Evolutionary conservation across 1,284 basidiomycete species (phyloP).

Genomic region (Papiliotrema laurentii): DNA sequence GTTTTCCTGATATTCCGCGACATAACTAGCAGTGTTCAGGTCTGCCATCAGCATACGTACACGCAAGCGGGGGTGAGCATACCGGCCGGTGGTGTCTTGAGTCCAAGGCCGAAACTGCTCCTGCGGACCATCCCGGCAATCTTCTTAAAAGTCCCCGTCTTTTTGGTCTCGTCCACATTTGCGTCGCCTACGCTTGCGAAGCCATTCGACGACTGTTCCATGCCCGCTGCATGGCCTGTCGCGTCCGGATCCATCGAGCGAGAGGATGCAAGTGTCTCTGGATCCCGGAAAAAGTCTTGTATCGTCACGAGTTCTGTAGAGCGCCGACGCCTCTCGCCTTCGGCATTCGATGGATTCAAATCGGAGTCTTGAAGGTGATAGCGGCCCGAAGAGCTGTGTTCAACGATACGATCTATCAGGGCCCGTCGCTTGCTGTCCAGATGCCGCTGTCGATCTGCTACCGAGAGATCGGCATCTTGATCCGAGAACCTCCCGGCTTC

Average conservation of each 20-base stretch:
- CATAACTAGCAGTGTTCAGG: slow-evolving; percentile 49
- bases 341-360: slow-evolving; percentile 20
- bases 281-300: slow-evolving; percentile 20
- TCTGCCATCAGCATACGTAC: slow-evolving; percentile 8
- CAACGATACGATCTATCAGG: slow-evolving; percentile 19
- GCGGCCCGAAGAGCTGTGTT: slow-evolving; percentile 20
- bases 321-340: not conserved
- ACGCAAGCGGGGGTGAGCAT: not conserved
- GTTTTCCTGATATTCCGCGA: slow-evolving; percentile 79
- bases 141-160: slow-evolving; percentile 13
- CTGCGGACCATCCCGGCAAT: slow-evolving; percentile 22
- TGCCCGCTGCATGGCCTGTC: too few species aligned
- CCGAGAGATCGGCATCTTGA: not conserved
- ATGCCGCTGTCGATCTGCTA: slow-evolving; percentile 4
- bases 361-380: slow-evolving; percentile 29
- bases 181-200: not conserved
- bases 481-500: not conserved
- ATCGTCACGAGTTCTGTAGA: slow-evolving; percentile 28
- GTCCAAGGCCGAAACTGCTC: slow-evolving; percentile 15
- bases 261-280: not conserved
- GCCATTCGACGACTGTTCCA: too few species aligned
- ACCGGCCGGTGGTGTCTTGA: slow-evolving; percentile 7
- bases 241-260: too few species aligned
- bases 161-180: not conserved
- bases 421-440: slow-evolving; percentile 10